Evolutionary conservation across 2,329 filamentous ascomycete species (phyloP).

Genomic region (Trichothecium sympodiale): DNA sequence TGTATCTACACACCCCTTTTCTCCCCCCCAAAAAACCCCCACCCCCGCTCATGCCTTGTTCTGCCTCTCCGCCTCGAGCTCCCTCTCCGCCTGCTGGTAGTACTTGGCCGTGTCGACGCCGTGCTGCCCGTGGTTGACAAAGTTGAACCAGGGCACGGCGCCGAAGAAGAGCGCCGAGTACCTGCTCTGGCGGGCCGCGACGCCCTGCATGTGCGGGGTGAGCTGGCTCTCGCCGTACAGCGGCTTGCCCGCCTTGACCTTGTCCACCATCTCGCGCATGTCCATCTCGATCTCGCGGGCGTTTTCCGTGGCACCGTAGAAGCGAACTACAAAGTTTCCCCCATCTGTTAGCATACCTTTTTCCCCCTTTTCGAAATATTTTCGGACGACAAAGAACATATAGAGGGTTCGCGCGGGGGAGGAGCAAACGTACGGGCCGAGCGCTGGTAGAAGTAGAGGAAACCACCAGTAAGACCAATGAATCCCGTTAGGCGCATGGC

Average conservation of each 20-base stretch:
- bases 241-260: slow-evolving; percentile 84
- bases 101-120: slow-evolving; percentile 98
- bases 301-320: slow-evolving; percentile 94
- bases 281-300: slow-evolving; percentile 86
- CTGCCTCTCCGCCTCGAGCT: slow-evolving; percentile 65
- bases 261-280: slow-evolving; percentile 95
- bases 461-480: slow-evolving; percentile 65
- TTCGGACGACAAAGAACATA: no score
- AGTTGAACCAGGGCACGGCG: slow-evolving; percentile 92
- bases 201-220: slow-evolving; percentile 84
- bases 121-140: slow-evolving; percentile 93
- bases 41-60: slow-evolving; percentile 1
- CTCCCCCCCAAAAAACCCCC: neutral
- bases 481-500: slow-evolving; percentile 70
- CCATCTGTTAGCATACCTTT: slow-evolving; percentile 5
- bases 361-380: no score
- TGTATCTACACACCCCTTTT: neutral
- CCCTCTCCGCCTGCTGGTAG: slow-evolving; percentile 87
- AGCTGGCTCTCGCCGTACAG: slow-evolving; percentile 74
- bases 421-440: slow-evolving; percentile 56
- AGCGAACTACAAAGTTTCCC: slow-evolving; percentile 53
- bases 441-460: slow-evolving; percentile 75
- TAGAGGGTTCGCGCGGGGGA: no score
- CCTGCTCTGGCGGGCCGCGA: slow-evolving; percentile 83
- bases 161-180: slow-evolving; percentile 79